Percentiles rank a stretch among this genome's conserved stretches.
Evolutionary conservation across 106 monocot species (phyloP).

Genomic region (Ottelia alismoides): DNA sequence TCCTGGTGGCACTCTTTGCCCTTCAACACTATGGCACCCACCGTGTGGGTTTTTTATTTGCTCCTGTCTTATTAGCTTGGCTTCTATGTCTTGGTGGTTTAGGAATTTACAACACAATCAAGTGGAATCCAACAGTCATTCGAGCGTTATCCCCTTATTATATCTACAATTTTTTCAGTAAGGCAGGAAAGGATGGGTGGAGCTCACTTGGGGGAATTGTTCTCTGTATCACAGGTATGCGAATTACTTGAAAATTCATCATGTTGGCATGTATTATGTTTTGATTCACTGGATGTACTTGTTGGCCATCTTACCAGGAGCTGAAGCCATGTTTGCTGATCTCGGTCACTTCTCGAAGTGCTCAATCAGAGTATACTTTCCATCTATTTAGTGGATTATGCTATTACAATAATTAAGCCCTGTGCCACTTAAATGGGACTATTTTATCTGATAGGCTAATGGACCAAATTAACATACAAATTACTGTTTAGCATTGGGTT

Average conservation of each 20-base stretch:
- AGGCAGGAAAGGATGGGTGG: conserved; percentile 55
- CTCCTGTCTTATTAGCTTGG: conserved; percentile 65
- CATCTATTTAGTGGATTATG: neutral
- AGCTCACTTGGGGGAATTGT: conserved; percentile 69
- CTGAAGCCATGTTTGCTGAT: conserved; percentile 92
- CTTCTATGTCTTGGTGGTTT: conserved; percentile 41
- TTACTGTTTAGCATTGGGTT: no score
- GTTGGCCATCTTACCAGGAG: conserved; percentile 28
- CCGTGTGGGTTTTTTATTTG: conserved; percentile 62
- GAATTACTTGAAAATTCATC: neutral
- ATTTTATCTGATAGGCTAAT: no score
- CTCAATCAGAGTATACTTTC: conserved; percentile 49
- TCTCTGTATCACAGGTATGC: conserved; percentile 75
- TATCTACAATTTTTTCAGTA: conserved; percentile 51
- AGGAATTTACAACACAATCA: conserved; percentile 58
- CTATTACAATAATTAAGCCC: no score
- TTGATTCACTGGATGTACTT: neutral
- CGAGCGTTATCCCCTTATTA: conserved; percentile 61
- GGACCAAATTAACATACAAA: no score
- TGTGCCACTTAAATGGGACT: neutral
- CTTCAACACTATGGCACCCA: conserved; percentile 75
- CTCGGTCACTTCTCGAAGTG: conserved; percentile 81
- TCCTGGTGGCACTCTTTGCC: conserved; percentile 53
- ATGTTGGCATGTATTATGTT: neutral
- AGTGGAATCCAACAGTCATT: conserved; percentile 58